Evolutionary conservation across 371 early-diverging fungal genomes (phyloP).

Genomic region (Lichtheimia corymbifera): DNA sequence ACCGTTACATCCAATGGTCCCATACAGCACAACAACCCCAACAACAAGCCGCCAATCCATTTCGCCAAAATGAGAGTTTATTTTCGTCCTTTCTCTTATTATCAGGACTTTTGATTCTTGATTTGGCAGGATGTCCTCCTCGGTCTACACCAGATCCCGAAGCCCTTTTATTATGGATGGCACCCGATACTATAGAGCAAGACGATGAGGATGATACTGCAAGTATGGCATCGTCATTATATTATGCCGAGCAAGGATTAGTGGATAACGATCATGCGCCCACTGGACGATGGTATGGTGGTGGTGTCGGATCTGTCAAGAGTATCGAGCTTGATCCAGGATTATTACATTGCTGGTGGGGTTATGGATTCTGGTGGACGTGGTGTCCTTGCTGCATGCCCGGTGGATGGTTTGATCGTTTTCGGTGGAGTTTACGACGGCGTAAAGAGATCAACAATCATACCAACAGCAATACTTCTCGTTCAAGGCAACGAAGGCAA

Average conservation of each 20-base stretch:
- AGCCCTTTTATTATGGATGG: too few species aligned
- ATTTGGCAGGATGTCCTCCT: constrained; percentile 1
- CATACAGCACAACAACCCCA: constrained; percentile 2
- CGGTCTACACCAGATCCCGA: too few species aligned
- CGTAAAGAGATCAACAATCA: neutral
- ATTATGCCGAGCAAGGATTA: constrained; percentile 34
- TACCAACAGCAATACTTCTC: constrained; percentile 3
- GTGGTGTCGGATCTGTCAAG: constrained; percentile 34
- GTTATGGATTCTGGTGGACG: constrained; percentile 45
- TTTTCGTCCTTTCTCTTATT: constrained; percentile 28
- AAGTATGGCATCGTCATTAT: constrained; percentile 18
- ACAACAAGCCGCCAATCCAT: constrained; percentile 8
- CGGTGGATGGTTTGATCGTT: constrained; percentile 46
- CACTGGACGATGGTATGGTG: constrained; percentile 5
- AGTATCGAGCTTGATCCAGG: constrained; percentile 48
- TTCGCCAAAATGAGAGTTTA: neutral
- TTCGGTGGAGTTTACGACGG: constrained; percentile 18
- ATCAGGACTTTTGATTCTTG: constrained; percentile 29
- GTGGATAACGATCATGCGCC: constrained; percentile 19
- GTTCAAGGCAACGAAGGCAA: constrained; percentile 11
- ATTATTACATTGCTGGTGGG: constrained; percentile 43
- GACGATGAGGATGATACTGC: constrained; percentile 23
- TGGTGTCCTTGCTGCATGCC: constrained; percentile 53
- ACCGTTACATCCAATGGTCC: constrained; percentile 10
- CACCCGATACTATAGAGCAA: too few species aligned